Evolutionary conservation across 2,329 filamentous ascomycete genomes (phyloP).

Genomic region (Chaetomium strumarium): DNA sequence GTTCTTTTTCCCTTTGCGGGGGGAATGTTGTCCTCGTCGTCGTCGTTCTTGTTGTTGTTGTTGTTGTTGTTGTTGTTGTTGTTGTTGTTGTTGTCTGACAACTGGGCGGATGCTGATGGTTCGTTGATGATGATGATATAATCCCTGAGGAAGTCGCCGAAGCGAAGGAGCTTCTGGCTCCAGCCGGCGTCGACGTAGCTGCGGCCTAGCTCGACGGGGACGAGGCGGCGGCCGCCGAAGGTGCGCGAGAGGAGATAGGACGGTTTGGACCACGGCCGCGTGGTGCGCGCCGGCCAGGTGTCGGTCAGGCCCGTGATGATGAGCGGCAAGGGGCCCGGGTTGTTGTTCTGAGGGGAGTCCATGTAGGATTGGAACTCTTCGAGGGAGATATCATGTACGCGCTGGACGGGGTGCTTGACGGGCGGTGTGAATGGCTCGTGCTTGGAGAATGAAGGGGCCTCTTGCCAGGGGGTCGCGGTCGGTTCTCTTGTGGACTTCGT

Average conservation of each 20-base stretch:
- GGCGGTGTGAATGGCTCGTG: slow-evolving; percentile 39
- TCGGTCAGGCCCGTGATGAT: slow-evolving; percentile 61
- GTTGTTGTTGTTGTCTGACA: neutral
- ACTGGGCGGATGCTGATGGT: neutral
- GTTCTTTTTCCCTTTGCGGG: no score
- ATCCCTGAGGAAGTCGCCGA: slow-evolving; percentile 60
- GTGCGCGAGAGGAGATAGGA: slow-evolving; percentile 69
- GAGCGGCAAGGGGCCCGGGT: slow-evolving; percentile 51
- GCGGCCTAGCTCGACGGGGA: slow-evolving; percentile 79
- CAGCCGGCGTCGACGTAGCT: slow-evolving; percentile 84
- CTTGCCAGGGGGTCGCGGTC: slow-evolving; percentile 11
- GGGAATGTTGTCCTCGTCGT: neutral
- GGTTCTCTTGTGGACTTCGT: slow-evolving; percentile 15
- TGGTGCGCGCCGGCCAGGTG: slow-evolving; percentile 71
- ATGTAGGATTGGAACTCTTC: slow-evolving; percentile 58
- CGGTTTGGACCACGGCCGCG: slow-evolving; percentile 64
- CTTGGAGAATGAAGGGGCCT: slow-evolving; percentile 28
- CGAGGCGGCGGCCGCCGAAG: slow-evolving; percentile 68
- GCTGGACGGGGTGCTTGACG: slow-evolving; percentile 37
- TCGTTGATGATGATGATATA: slow-evolving; percentile 43
- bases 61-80: neutral
- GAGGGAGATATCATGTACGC: slow-evolving; percentile 44
- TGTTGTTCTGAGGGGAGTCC: slow-evolving; percentile 27
- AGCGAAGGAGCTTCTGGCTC: slow-evolving; percentile 75
- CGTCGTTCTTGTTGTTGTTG: neutral